Base-by-base conservation (phyloP, 371 early-diverging fungal species). In the Mortierella sp. region DNA sequence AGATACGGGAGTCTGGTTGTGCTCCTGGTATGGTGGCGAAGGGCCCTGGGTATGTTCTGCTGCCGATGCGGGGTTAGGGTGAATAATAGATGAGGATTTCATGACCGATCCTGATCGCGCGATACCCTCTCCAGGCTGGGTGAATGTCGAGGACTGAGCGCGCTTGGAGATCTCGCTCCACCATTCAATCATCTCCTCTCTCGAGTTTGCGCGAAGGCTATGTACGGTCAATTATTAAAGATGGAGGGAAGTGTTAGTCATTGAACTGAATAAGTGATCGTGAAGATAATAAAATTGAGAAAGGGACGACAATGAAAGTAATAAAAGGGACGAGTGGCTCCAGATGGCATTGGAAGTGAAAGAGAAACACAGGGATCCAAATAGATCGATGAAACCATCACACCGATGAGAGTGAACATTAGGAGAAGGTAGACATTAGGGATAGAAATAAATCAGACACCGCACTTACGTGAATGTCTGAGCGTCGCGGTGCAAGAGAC, bases 151-250 rank as follows among this genome's bases (percentile, higher is more conserved):
- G 0, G 84, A 79, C n/a, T 80, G 75, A 28, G 84, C 84, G 21
- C 84, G 84, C 79, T 84, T 84, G 47, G 84, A 84, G 58, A 78
- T 70, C 65, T 84, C 84, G 55, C 65, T 73, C 84, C 84, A 84
- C 84, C 84, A 84, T 42, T 84, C 84, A 50, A 84, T 4, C 84
- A 84, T 81, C 70, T 84, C 84, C 28, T 84, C 84, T 74, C 81
- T 78, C 0, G 84, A 84, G 45, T 84, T 55, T 21, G 81, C 84
- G 24, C 84, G 78, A 28, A 84, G 77, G 42, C 84, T 84, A 76
- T 28, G n/a, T 38, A 5, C 42, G 42, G 42, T 38, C 42, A 5
- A 38, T 38, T 38, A 38, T 38, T 38, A 38, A 38, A 5, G 42
- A 38, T 38, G 42, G 42, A 38, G 42, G 42, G 3, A 38, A 38